Evolutionary conservation across 768 basidiomycete species (phyloP), one percentile per base, ranked within the genome.

Genomic region (Kwoniella sp.): DNA sequence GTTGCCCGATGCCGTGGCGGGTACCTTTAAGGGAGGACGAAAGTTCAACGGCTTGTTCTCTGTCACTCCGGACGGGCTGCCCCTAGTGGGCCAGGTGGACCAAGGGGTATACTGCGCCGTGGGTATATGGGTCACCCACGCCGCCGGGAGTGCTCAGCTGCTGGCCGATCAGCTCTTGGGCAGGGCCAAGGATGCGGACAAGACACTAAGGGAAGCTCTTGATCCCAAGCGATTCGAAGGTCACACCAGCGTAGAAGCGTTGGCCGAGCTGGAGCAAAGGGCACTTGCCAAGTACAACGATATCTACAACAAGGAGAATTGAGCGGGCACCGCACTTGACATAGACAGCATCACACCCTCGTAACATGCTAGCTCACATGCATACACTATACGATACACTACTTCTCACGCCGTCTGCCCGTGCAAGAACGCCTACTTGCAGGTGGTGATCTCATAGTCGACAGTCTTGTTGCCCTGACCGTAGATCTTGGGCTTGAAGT

Each of bases 401-500:
- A n/a, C 44, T 45, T 12, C 44, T 9, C 19, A n/a, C n/a, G n/a
- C n/a, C n/a, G n/a, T n/a, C n/a, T n/a, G n/a, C n/a, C n/a, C n/a
- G n/a, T n/a, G n/a, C n/a, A n/a, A n/a, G n/a, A 25, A 36, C 34
- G 37, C 46, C 48, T 66, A 65, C 41, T 62, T 57, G 55, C 63
- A 66, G 23, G 61, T 62, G 25, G 41, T 52, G 57, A 72, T 61
- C 14, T 40, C 52, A 62, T 68, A 72, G 43, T 66, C 66, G 47
- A 72, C 70, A 28, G 63, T 67, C 53, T 65, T 60, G 62, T 70
- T 63, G 29, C 62, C 61, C 53, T 62, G 63, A 14, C 58, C 56
- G 33, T 41, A 33, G 43, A 63, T 58, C 53, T 65, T 65, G 56
- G 71, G 71, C 50, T 63, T 64, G 58, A 73, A 73, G 57, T 73